These are phyloP conservation scores for Suillus discolor DNA, from an alignment of 768 basidiomycete species.

Conservation along the genomic window DNA sequence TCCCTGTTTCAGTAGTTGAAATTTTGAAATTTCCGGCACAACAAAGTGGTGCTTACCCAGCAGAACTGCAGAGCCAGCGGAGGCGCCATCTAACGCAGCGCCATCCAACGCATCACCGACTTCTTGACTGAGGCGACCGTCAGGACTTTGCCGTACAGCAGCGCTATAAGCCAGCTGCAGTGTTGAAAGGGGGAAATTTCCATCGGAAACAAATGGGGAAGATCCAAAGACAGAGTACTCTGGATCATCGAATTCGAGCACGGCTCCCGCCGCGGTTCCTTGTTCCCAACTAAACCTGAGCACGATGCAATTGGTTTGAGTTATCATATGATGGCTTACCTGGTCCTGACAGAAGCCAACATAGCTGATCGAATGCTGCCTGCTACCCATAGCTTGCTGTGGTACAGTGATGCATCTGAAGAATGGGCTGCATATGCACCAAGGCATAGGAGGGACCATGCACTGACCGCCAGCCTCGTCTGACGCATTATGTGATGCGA, in stretches of 20 bases:
- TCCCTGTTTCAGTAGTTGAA: slow-evolving; percentile 7
- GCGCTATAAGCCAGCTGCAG: slow-evolving; percentile 31
- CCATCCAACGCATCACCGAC: slow-evolving; percentile 29
- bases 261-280: slow-evolving; percentile 28
- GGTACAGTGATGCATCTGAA: slow-evolving; percentile 8
- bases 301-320: background rate
- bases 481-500: background rate
- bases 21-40: background rate
- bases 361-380: slow-evolving; percentile 21
- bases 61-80: slow-evolving; percentile 27
- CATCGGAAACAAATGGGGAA: slow-evolving; percentile 20
- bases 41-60: slow-evolving; percentile 16
- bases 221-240: slow-evolving; percentile 29
- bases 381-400: slow-evolving; percentile 1
- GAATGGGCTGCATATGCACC: slow-evolving; percentile 5
- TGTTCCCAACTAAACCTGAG: slow-evolving; percentile 29
- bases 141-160: slow-evolving; percentile 26
- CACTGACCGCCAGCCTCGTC: background rate
- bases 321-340: slow-evolving; percentile 13
- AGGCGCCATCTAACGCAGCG: slow-evolving; percentile 32
- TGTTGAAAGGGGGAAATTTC: slow-evolving; percentile 20
- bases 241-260: slow-evolving; percentile 26
- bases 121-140: slow-evolving; percentile 30
- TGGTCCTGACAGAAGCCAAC: slow-evolving; percentile 29
- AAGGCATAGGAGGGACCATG: slow-evolving; percentile 6